Conservation (phyloP, 257 asterid species). For the Plantago ovata region DNA sequence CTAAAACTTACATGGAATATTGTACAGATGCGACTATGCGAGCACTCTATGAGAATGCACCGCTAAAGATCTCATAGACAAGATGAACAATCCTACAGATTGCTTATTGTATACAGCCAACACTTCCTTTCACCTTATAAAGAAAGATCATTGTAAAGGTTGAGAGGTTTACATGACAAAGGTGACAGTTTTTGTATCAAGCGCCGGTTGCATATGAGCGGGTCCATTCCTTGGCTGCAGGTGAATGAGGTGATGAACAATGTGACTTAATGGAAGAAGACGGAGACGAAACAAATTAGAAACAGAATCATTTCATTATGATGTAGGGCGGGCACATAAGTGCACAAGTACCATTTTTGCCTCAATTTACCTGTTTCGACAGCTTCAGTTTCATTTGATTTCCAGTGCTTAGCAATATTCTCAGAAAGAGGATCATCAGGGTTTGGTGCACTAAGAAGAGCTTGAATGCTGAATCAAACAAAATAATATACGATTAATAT, state of each 20-base stretch:
- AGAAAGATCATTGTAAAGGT: too few species aligned
- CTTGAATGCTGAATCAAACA: constrained; percentile 73
- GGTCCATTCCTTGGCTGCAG: constrained; percentile 82
- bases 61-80: too few species aligned
- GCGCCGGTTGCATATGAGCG: constrained; percentile 84
- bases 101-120: too few species aligned
- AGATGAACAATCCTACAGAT: too few species aligned
- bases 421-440: constrained; percentile 99
- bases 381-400: constrained; percentile 93
- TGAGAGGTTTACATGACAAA: too few species aligned
- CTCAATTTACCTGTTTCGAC: constrained; percentile 76
- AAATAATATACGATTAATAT: background rate
- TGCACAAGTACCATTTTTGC: background rate
- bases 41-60: too few species aligned
- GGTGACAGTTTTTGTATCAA: constrained; percentile 21
- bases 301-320: background rate
- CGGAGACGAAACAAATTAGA: background rate
- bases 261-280: background rate
- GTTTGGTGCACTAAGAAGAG: constrained; percentile 97
- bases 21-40: too few species aligned
- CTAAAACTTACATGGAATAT: too few species aligned
- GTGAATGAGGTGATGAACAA: background rate
- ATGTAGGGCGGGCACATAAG: background rate
- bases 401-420: constrained; percentile 99
- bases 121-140: too few species aligned